These are phyloP conservation scores for Mucor lusitanicus DNA, from an alignment of 371 early-diverging fungal species.

Conservation along the genomic window DNA sequence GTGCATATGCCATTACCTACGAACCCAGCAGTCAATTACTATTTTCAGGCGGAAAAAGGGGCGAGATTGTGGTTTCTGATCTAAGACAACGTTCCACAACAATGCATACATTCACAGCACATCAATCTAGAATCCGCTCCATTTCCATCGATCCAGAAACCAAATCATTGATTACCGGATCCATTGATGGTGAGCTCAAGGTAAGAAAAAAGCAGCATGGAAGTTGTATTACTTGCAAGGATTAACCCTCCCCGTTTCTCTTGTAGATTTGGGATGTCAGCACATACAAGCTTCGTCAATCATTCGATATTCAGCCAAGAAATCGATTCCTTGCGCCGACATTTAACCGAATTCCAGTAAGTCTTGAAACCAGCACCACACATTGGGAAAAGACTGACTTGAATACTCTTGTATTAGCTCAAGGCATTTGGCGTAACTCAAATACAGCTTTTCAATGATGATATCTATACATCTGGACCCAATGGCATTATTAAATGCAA, in stretches of 20 bases:
- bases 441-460: constrained; percentile 34
- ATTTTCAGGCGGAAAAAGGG: constrained; percentile 75
- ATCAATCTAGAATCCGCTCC: constrained; percentile 68
- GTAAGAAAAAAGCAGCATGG: too few species aligned
- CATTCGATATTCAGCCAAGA: constrained; percentile 58
- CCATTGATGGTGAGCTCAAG: constrained; percentile 62
- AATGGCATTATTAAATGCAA: constrained; percentile 43
- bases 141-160: constrained; percentile 65
- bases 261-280: constrained; percentile 70
- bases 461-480: constrained; percentile 50
- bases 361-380: neutral
- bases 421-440: constrained; percentile 57
- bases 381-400: neutral
- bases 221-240: too few species aligned
- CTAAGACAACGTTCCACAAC: constrained; percentile 64
- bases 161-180: constrained; percentile 64
- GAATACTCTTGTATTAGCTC: constrained; percentile 24
- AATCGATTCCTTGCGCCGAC: constrained; percentile 60
- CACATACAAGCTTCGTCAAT: constrained; percentile 55
- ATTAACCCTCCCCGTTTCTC: too few species aligned
- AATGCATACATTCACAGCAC: constrained; percentile 73
- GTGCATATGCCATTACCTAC: constrained; percentile 72
- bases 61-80: constrained; percentile 83
- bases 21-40: constrained; percentile 62
- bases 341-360: constrained; percentile 62